phyloP scores from a whole-genome alignment of 495 filamentous ascomycete species.

The Tirmania nivea region DNA sequence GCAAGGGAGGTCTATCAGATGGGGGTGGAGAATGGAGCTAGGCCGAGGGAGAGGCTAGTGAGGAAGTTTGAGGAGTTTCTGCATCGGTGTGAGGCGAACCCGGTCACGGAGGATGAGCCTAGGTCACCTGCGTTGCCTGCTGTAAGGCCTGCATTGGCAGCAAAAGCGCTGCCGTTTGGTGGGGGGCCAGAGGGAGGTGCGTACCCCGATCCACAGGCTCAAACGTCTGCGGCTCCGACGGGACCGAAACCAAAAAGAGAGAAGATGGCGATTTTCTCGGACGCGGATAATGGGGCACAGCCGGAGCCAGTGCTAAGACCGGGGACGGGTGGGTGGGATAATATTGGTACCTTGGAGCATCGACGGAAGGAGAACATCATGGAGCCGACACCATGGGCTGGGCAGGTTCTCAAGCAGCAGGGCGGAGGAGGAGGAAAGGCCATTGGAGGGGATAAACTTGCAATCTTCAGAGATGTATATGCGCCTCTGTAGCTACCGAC shows the following conservation, averaged over 20 bases:
- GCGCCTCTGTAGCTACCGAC: slow-evolving; percentile 5
- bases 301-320: slow-evolving; percentile 25
- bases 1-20: slow-evolving; percentile 82
- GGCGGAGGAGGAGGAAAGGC: slow-evolving; percentile 44
- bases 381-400: slow-evolving; percentile 75
- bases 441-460: slow-evolving; percentile 43
- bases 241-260: slow-evolving; percentile 39
- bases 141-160: slow-evolving; percentile 63
- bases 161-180: slow-evolving; percentile 29
- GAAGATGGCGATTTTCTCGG: slow-evolving; percentile 89
- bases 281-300: slow-evolving; percentile 32
- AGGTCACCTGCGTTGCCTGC: slow-evolving; percentile 68
- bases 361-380: slow-evolving; percentile 84
- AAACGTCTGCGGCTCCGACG: slow-evolving; percentile 25
- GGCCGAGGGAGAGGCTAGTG: slow-evolving; percentile 55
- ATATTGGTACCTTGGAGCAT: slow-evolving; percentile 61
- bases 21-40: slow-evolving; percentile 70
- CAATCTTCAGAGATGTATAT: slow-evolving; percentile 94
- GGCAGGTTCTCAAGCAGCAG: slow-evolving; percentile 71
- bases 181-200: slow-evolving; percentile 3
- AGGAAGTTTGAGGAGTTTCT: slow-evolving; percentile 86
- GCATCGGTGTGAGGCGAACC: slow-evolving; percentile 41
- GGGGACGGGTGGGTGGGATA: slow-evolving; percentile 65
- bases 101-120: slow-evolving; percentile 39
- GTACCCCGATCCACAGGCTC: slow-evolving; percentile 43